phyloP scores from a whole-genome alignment of 108 stramenopile genomes.

The Ochromonas danica region DNA sequence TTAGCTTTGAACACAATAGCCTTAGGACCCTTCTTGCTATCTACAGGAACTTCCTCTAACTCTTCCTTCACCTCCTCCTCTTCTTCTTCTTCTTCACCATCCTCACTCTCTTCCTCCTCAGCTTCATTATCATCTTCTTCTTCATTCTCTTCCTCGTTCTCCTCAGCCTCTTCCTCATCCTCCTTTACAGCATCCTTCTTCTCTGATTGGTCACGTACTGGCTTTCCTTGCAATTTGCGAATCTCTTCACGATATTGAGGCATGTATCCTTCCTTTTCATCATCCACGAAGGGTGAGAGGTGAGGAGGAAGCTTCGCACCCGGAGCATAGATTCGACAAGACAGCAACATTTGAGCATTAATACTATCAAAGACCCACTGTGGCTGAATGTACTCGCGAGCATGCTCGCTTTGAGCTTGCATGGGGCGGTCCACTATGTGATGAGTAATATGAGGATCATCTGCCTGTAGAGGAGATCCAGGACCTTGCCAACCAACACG shows the following conservation, averaged over 20 bases:
- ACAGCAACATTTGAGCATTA: slow-evolving; percentile 84
- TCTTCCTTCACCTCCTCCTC: neutral
- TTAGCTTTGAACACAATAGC: neutral
- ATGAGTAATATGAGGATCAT: slow-evolving; percentile 88
- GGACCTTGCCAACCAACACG: slow-evolving; percentile 88
- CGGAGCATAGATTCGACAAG: slow-evolving; percentile 76
- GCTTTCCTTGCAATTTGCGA: slow-evolving; percentile 63
- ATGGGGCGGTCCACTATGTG: slow-evolving; percentile 62
- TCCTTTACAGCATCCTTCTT: slow-evolving; percentile 23
- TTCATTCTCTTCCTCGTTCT: slow-evolving; percentile 39
- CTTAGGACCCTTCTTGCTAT: slow-evolving; percentile 3
- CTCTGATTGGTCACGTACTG: too few relatives aligned
- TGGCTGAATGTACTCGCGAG: slow-evolving; percentile 90
- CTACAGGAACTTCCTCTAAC: slow-evolving; percentile 45
- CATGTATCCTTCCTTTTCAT: slow-evolving; percentile 93
- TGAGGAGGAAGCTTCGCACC: slow-evolving; percentile 91
- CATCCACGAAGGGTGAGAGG: slow-evolving; percentile 95
- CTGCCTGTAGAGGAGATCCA: slow-evolving; percentile 71
- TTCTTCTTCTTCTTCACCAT: neutral
- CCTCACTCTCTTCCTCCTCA: neutral
- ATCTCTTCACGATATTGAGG: slow-evolving; percentile 94
- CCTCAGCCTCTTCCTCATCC: slow-evolving; percentile 31
- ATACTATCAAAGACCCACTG: slow-evolving; percentile 95
- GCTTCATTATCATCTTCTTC: neutral
- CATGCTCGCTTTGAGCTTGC: neutral